Evolutionary conservation across 192 early-diverging fungal species (phyloP).

Genomic region (Spizellomyces sp.): DNA sequence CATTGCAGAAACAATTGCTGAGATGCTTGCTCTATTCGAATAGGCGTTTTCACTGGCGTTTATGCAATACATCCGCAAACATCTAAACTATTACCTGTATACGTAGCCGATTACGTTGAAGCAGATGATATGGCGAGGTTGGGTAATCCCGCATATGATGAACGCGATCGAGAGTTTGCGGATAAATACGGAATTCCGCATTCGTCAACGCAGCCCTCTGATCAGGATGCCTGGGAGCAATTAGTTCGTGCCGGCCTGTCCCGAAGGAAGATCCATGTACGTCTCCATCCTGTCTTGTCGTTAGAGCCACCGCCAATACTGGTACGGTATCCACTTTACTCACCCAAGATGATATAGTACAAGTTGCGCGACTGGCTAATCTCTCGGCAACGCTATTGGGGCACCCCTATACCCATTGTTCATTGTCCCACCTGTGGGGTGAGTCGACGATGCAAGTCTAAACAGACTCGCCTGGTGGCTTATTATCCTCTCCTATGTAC

Average conservation of each 20-base stretch:
- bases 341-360: constrained; percentile 45
- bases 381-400: constrained; percentile 96
- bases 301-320: no score
- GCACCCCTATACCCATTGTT: constrained; percentile 93
- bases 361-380: constrained; percentile 93
- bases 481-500: not conserved
- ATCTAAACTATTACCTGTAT: constrained; percentile 17
- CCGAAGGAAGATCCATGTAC: no score
- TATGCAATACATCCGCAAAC: constrained; percentile 18
- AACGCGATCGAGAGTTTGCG: constrained; percentile 21
- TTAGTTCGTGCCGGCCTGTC: no score
- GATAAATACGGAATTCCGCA: constrained; percentile 18
- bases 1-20: not conserved
- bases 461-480: not conserved
- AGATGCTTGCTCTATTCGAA: not conserved
- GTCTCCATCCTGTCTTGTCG: no score
- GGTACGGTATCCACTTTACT: no score
- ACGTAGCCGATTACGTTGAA: constrained; percentile 12
- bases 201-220: not conserved
- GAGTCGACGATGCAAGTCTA: constrained; percentile 13
- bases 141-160: constrained; percentile 1
- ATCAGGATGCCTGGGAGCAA: no score
- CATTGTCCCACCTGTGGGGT: constrained; percentile 81
- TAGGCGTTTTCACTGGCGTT: constrained; percentile 30
- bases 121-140: constrained; percentile 1